phyloP scores from a whole-genome alignment of 73 alveolate species.

The Tetrahymena thermophila region DNA sequence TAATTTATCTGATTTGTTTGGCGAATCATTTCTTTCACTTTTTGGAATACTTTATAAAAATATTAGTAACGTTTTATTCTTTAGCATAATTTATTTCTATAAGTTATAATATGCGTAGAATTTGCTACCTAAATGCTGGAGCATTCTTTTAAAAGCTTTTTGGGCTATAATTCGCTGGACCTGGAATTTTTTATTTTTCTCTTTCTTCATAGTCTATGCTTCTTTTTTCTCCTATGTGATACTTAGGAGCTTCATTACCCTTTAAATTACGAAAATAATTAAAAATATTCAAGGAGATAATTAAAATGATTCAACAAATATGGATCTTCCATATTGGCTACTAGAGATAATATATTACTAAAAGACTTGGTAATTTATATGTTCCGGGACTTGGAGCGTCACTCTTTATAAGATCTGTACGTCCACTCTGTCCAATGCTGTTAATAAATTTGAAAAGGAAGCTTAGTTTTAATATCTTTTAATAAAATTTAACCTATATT shows the following conservation, averaged over 20 bases:
- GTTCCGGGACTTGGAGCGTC: background rate
- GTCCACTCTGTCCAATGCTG: background rate
- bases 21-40: background rate
- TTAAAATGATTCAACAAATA: too few relatives aligned
- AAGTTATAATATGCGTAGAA: background rate
- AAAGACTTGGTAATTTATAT: background rate
- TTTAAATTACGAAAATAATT: background rate
- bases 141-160: background rate
- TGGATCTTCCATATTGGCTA: too few relatives aligned
- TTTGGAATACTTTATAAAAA: background rate
- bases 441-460: background rate
- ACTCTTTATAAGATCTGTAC: background rate
- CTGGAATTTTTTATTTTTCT: background rate
- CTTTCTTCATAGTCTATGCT: background rate
- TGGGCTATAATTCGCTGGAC: background rate
- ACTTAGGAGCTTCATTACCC: background rate
- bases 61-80: background rate
- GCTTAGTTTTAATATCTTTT: background rate
- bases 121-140: background rate
- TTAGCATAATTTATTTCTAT: background rate
- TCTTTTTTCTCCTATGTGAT: background rate
- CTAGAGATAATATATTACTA: background rate
- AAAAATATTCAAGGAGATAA: too few relatives aligned
- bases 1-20: background rate
- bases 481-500: background rate